Conservation (phyloP, 768 basidiomycete species). For the Coprinopsis sp. region DNA sequence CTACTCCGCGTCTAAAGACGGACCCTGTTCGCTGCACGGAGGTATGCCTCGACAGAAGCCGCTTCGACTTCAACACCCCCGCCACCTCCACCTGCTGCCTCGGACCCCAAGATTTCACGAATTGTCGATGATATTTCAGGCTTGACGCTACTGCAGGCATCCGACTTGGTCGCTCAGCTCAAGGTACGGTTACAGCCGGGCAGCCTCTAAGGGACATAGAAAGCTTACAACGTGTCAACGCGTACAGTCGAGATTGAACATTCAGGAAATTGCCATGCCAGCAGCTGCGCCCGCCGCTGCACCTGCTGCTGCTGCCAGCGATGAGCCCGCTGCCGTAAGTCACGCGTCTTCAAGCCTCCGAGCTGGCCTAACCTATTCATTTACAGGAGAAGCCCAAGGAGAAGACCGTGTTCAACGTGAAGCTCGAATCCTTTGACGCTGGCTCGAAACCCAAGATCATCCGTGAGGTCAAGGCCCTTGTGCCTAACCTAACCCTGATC, state of each 20-base stretch:
- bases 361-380: not conserved
- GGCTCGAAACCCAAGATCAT: slow-evolving; percentile 94
- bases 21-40: slow-evolving; percentile 36
- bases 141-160: slow-evolving; percentile 87
- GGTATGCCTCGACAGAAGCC: slow-evolving; percentile 57
- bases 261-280: slow-evolving; percentile 95
- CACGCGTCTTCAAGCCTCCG: slow-evolving; percentile 1
- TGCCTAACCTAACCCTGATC: slow-evolving; percentile 94
- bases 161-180: slow-evolving; percentile 86
- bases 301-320: slow-evolving; percentile 49
- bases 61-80: slow-evolving; percentile 37
- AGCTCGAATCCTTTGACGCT: slow-evolving; percentile 90
- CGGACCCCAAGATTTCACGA: slow-evolving; percentile 65
- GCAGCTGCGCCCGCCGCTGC: slow-evolving; percentile 61
- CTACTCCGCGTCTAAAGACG: slow-evolving; percentile 28
- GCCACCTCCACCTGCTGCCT: slow-evolving; percentile 39
- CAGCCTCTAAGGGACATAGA: not conserved
- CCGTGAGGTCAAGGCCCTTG: slow-evolving; percentile 92
- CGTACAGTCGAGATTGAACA: slow-evolving; percentile 81
- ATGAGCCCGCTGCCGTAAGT: slow-evolving; percentile 65
- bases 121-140: slow-evolving; percentile 93
- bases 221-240: slow-evolving; percentile 2
- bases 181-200: slow-evolving; percentile 64
- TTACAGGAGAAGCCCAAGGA: slow-evolving; percentile 92
- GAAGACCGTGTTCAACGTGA: slow-evolving; percentile 96